These are phyloP conservation scores for Penicillium pancosmium DNA, from an alignment of 495 filamentous ascomycete species.

Conservation along the genomic window DNA sequence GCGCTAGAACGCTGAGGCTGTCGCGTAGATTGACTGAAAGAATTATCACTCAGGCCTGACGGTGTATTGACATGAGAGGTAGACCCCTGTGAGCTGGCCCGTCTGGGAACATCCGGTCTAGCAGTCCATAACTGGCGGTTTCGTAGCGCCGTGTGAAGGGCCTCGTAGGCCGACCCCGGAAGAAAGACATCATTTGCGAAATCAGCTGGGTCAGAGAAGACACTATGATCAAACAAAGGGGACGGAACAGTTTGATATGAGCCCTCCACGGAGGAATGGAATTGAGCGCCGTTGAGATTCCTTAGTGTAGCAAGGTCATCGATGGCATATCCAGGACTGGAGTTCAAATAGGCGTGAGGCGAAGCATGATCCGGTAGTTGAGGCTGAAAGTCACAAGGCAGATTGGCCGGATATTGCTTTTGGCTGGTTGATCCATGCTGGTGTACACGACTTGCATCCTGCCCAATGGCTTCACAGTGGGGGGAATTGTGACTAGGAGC, in stretches of 20 bases:
- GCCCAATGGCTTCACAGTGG: not conserved
- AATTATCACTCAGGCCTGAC: constrained; percentile 9
- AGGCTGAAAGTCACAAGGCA: constrained; percentile 11
- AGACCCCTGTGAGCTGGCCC: constrained; percentile 21
- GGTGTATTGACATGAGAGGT: constrained; percentile 14
- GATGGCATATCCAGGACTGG: constrained; percentile 33
- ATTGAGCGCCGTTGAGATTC: constrained; percentile 12
- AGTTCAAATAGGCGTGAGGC: constrained; percentile 29
- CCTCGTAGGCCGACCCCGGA: constrained; percentile 38
- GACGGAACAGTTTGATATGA: constrained; percentile 28
- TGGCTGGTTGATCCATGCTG: not conserved
- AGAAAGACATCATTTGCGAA: constrained; percentile 35
- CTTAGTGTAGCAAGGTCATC: constrained; percentile 27
- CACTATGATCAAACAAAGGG: constrained; percentile 28
- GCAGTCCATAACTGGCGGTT: constrained; percentile 41
- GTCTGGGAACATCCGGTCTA: constrained; percentile 31
- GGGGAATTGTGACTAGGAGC: not conserved
- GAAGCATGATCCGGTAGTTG: constrained; percentile 13
- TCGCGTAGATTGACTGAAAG: constrained; percentile 7
- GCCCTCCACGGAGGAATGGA: constrained; percentile 12
- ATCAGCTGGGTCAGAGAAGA: constrained; percentile 32
- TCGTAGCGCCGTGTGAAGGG: constrained; percentile 36
- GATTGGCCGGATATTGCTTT: constrained; percentile 1
- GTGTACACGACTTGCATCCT: not conserved
- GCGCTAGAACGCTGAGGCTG: constrained; percentile 12